phyloP scores from a whole-genome alignment of 768 basidiomycete species.

The Infundibulicybe gibba region DNA sequence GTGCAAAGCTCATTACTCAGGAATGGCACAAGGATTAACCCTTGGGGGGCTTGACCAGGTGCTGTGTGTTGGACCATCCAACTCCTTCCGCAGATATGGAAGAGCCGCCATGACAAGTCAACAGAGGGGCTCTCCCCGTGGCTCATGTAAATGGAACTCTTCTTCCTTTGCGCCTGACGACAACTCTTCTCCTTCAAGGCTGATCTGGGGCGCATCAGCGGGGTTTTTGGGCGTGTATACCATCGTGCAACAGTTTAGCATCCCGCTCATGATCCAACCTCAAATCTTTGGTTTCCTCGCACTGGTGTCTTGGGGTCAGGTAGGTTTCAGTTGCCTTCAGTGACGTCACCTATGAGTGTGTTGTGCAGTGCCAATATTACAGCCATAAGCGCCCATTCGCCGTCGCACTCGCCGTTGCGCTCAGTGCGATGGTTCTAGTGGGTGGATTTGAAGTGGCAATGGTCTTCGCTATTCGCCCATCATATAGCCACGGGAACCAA shows the following conservation, averaged over 20 bases:
- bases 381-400: constrained; percentile 34
- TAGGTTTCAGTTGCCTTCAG: constrained; percentile 14
- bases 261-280: constrained; percentile 69
- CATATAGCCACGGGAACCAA: constrained; percentile 24
- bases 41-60: constrained; percentile 25
- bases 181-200: constrained; percentile 26
- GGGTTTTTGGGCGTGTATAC: constrained; percentile 67
- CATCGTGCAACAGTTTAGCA: constrained; percentile 61
- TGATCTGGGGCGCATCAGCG: constrained; percentile 59
- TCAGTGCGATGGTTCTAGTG: constrained; percentile 35
- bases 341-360: neutral
- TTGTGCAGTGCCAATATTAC: constrained; percentile 65
- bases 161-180: neutral
- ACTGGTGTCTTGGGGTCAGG: constrained; percentile 66
- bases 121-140: constrained; percentile 62
- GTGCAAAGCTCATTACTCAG: constrained; percentile 6
- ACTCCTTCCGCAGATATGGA: constrained; percentile 67
- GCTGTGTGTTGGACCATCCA: constrained; percentile 64
- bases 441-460: constrained; percentile 59
- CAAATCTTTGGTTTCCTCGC: constrained; percentile 61
- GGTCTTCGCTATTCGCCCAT: constrained; percentile 53
- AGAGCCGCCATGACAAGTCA: constrained; percentile 58
- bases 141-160: constrained; percentile 46
- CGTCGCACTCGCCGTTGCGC: constrained; percentile 29
- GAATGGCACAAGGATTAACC: no score